A percentile compares a stretch with the other conserved stretches of the same genome.
Evolutionary conservation across 371 early-diverging fungal species (phyloP).

Genomic region (Chytridium lagenaria): DNA sequence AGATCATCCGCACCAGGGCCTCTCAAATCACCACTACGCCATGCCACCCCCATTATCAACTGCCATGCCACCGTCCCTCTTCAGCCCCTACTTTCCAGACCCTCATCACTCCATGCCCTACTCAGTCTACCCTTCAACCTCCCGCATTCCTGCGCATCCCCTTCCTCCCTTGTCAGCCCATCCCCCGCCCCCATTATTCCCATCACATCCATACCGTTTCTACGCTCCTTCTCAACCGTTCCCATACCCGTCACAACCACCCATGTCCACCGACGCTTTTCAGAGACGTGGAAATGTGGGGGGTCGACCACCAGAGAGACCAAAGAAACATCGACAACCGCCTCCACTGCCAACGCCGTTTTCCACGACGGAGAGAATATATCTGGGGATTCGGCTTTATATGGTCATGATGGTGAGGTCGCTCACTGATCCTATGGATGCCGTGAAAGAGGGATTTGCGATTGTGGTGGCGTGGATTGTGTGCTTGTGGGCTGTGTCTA

Average conservation of each 20-base stretch:
- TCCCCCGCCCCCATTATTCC: not conserved
- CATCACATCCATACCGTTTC: not conserved
- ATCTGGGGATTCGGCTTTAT: not conserved
- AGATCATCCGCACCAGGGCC: no score
- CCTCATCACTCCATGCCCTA: not conserved
- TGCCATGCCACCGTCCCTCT: no score
- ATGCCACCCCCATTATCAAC: no score
- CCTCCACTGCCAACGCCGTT: no score
- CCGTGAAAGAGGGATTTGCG: not conserved
- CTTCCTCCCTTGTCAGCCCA: not conserved
- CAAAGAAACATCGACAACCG: no score
- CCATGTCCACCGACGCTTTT: no score
- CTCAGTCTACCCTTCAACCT: not conserved
- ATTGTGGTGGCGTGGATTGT: conserved; percentile 11
- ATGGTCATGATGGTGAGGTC: not conserved
- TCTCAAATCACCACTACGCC: no score
- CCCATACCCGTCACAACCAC: no score
- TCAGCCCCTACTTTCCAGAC: not conserved
- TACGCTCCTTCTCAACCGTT: no score
- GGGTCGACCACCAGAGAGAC: no score
- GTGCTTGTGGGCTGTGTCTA: not conserved
- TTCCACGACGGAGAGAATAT: conserved; percentile 1
- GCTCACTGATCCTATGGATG: not conserved
- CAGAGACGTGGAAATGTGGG: no score
- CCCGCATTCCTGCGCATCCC: not conserved